Evolutionary conservation across 306 rosid genomes (phyloP).

Genomic region (Chamaecrista fasciculata): DNA sequence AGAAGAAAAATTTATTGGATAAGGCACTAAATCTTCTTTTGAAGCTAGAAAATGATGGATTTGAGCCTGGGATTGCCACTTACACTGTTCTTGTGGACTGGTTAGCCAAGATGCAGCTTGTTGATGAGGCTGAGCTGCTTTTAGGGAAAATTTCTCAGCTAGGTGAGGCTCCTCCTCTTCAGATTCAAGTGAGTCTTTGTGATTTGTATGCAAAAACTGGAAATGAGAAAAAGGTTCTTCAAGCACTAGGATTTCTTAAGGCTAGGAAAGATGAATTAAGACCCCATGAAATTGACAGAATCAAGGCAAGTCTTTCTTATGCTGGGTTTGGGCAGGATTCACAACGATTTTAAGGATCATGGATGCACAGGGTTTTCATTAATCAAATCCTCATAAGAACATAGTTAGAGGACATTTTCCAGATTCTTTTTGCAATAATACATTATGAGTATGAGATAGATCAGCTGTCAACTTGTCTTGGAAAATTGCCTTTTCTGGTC

Average conservation of each 20-base stretch:
- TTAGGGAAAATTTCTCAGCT: conserved; percentile 60
- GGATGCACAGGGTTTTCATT: conserved; percentile 66
- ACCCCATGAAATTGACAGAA: conserved; percentile 54
- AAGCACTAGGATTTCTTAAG: conserved; percentile 68
- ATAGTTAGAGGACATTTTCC: conserved; percentile 29
- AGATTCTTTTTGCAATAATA: conserved; percentile 19
- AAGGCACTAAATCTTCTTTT: conserved; percentile 67
- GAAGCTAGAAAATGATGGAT: conserved; percentile 69
- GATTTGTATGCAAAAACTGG: conserved; percentile 75
- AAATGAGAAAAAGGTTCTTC: conserved; percentile 77
- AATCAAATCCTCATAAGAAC: conserved; percentile 28
- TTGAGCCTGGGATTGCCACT: conserved; percentile 79
- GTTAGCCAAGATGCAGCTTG: conserved; percentile 72
- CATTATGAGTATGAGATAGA: conserved; percentile 49
- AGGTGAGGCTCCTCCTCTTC: conserved; percentile 74
- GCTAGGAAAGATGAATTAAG: conserved; percentile 65
- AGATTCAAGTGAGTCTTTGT: conserved; percentile 74
- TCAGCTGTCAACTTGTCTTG: conserved; percentile 16
- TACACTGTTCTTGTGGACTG: conserved; percentile 82
- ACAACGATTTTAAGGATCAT: conserved; percentile 46
- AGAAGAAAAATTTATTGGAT: conserved; percentile 58
- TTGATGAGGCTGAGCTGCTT: conserved; percentile 79
- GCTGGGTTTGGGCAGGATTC: conserved; percentile 77
- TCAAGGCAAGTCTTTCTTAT: conserved; percentile 44
- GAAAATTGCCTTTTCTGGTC: conserved; percentile 18